Conservation (phyloP, 208 protist species). For the Histomonas meleagridis region DNA sequence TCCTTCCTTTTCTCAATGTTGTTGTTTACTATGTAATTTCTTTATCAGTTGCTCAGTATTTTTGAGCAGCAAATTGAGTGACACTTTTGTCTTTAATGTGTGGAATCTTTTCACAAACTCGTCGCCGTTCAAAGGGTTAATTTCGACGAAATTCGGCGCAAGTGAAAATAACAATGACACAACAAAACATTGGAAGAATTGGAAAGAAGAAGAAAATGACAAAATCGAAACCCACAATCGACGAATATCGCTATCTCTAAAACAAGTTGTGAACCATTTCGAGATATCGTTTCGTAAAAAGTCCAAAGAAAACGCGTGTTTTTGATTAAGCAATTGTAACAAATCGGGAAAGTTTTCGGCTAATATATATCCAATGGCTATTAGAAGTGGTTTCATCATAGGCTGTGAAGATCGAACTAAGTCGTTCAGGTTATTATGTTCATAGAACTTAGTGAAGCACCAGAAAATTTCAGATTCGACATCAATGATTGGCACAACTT, state of each 20-base stretch:
- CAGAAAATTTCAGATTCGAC: constrained; percentile 5
- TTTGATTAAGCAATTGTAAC: not conserved
- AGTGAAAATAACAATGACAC: not conserved
- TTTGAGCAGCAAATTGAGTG: not conserved
- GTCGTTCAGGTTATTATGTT: not conserved
- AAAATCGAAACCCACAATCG: not conserved
- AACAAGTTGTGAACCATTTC: constrained; percentile 23
- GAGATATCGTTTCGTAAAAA: not conserved
- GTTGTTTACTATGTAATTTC: not conserved
- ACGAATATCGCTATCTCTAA: not conserved
- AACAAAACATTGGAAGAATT: constrained; percentile 33
- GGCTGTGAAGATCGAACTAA: not conserved
- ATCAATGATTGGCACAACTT: not conserved
- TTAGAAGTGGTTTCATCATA: not conserved
- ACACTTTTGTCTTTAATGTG: not conserved
- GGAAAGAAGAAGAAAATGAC: not conserved
- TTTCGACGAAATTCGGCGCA: not conserved
- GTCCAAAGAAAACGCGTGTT: constrained; percentile 20
- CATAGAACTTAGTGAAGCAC: not conserved
- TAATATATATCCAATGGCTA: not conserved
- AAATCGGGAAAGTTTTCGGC: constrained; percentile 23
- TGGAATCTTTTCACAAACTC: constrained; percentile 23
- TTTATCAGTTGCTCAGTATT: not conserved
- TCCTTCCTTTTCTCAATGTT: no score
- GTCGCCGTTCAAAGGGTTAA: constrained; percentile 21